Conservation (phyloP, 2,329 filamentous ascomycete species). For the Phyllosticta capitalensis region DNA sequence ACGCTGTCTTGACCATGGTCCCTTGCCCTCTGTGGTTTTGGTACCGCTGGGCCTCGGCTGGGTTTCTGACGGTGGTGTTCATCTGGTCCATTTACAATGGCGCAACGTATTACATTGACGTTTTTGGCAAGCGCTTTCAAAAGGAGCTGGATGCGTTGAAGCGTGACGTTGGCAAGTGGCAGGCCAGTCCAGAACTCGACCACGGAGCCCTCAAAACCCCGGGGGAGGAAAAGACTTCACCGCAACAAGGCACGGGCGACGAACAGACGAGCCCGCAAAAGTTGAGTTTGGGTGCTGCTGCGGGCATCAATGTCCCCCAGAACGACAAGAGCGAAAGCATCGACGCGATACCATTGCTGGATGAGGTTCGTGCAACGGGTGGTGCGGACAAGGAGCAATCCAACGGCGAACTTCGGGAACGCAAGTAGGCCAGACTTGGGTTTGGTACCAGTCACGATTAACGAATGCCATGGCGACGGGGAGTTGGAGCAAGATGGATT, state of each 20-base stretch:
- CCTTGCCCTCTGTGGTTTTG: slow-evolving; percentile 94
- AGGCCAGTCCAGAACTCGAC: slow-evolving; percentile 30
- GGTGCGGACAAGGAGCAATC: slow-evolving; percentile 1
- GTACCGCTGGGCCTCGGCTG: slow-evolving; percentile 67
- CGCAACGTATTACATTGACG: slow-evolving; percentile 94
- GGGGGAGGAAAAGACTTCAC: not conserved
- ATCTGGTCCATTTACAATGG: slow-evolving; percentile 94
- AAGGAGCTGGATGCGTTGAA: slow-evolving; percentile 87
- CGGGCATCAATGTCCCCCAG: slow-evolving; percentile 5
- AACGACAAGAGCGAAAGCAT: slow-evolving; percentile 25
- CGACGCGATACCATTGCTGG: slow-evolving; percentile 50
- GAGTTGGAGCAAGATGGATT: not conserved
- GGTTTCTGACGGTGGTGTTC: slow-evolving; percentile 76
- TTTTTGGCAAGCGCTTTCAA: slow-evolving; percentile 94
- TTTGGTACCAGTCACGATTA: not conserved
- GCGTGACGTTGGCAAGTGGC: slow-evolving; percentile 83
- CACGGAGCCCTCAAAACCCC: slow-evolving; percentile 3
- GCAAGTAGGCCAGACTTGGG: slow-evolving; percentile 5
- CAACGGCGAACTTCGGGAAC: slow-evolving; percentile 8
- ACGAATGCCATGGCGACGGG: not conserved
- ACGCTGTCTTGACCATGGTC: slow-evolving; percentile 86
- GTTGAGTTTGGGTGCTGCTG: slow-evolving; percentile 4
- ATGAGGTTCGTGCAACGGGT: slow-evolving; percentile 32
- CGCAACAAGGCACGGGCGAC: slow-evolving; percentile 3
- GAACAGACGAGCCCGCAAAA: slow-evolving; percentile 4